These are phyloP conservation scores for Apiospora koreana DNA, from an alignment of 2,329 filamentous ascomycete species.

Conservation along the genomic window DNA sequence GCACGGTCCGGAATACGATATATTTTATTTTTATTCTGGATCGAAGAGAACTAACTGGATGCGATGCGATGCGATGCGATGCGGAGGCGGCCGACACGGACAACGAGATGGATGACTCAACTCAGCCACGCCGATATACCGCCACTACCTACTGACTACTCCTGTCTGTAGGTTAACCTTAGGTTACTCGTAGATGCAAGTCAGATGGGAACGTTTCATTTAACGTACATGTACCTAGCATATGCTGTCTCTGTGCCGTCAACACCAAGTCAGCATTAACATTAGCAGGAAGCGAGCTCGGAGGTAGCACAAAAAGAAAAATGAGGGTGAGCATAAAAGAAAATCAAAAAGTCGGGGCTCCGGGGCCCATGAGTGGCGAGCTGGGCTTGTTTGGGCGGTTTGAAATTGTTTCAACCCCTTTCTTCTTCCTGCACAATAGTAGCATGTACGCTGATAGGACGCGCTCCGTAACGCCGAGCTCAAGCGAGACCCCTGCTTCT, in stretches of 20 bases:
- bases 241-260: too few species aligned
- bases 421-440: not conserved
- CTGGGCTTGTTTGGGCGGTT: not conserved
- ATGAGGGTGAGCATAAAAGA: not conserved
- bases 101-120: not conserved
- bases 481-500: not conserved
- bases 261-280: too few species aligned
- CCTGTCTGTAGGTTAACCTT: too few species aligned
- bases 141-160: too few species aligned
- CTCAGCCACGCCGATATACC: not conserved
- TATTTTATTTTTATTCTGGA: not conserved
- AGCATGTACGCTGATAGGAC: not conserved
- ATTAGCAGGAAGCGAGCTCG: too few species aligned
- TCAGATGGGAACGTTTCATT: conserved; percentile 1
- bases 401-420: conserved; percentile 7
- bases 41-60: too few species aligned
- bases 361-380: not conserved
- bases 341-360: not conserved
- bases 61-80: not conserved
- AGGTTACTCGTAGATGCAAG: not conserved
- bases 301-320: too few species aligned
- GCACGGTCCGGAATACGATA: not conserved
- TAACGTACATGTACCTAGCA: not conserved
- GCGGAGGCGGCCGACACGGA: not conserved
- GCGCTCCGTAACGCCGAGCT: not conserved